Base-by-base conservation (phyloP, 371 early-diverging fungal genomes). In the Mucor indicus region DNA sequence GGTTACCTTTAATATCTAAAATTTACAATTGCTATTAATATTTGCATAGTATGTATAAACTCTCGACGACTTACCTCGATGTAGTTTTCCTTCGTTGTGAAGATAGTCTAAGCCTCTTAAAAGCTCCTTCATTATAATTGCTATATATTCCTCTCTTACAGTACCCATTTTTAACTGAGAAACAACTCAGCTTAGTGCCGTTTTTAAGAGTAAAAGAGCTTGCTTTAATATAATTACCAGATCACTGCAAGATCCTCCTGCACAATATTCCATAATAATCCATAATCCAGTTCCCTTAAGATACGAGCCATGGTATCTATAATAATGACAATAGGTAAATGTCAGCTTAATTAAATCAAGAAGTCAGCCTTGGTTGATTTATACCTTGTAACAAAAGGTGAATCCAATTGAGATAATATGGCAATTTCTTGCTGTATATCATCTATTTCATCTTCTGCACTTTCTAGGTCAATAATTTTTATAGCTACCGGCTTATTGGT, bases 381-480 rank as follows among this genome's bases (percentile, higher is more conserved):
- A 12, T 22, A 91, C 87, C 88, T 90, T 50, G 94, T 95, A 30
- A 96, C 91, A 64, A 85, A 87, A 25, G 80, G 83, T 8, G 94
- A 93, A 58, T 95, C 91, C 42, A 95, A 72, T 59, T 96, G 96
- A n/a, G 94, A 90, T 15, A 98, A 77, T 44, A 98, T 95, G 43
- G 82, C 84, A 64, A 97, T 98, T 62, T 98, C 98, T 63, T 92
- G 91, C 60, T 93, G 95, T 60, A 98, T 96, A 72, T 97, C 98
- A 53, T 96, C 96, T 53, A 97, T 95, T 60, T 98, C 96, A 58
- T 97, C 97, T 64, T 97, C 98, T 21, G 95, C 92, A 55, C 86
- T 83, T 63, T 93, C 95, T 22, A 95, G 74, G 58, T 93, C 93
- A 61, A 94, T 93, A 32, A 92, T 84, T 64, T 95, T 95, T 60